Conservation (phyloP, 176 grass and related monocot genomes). For the Carex littledalei region DNA sequence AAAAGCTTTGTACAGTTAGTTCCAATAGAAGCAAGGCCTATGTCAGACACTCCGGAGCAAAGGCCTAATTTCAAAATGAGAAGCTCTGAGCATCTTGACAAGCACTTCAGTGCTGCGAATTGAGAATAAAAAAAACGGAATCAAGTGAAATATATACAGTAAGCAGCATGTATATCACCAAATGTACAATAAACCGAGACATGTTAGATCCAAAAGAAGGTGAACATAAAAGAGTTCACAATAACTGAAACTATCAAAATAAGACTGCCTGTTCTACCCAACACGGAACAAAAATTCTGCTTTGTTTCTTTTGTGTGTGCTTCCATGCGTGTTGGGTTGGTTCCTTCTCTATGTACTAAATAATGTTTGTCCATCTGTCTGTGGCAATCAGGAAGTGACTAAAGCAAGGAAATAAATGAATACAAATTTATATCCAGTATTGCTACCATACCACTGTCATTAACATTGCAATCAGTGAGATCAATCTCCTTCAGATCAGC, state of each 20-base stretch:
- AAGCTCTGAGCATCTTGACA: conserved; percentile 80
- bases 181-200: neutral
- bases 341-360: neutral
- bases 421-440: neutral
- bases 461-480: conserved; percentile 86
- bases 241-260: neutral
- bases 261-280: neutral
- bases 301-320: neutral
- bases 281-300: neutral
- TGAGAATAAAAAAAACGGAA: conserved; percentile 1
- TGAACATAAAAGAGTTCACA: neutral
- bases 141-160: neutral
- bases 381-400: neutral
- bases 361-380: neutral
- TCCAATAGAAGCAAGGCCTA: conserved; percentile 70
- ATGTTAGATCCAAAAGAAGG: neutral
- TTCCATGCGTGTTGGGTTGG: neutral
- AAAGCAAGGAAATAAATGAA: neutral
- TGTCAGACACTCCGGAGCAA: conserved; percentile 56
- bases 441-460: conserved; percentile 48
- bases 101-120: conserved; percentile 70
- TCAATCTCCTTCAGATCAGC: conserved; percentile 79
- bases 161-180: neutral
- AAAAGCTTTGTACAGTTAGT: conserved; percentile 55
- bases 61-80: conserved; percentile 75